Base-by-base conservation (phyloP, 164 flowering plant species). In the Macadamia tetraphylla region DNA sequence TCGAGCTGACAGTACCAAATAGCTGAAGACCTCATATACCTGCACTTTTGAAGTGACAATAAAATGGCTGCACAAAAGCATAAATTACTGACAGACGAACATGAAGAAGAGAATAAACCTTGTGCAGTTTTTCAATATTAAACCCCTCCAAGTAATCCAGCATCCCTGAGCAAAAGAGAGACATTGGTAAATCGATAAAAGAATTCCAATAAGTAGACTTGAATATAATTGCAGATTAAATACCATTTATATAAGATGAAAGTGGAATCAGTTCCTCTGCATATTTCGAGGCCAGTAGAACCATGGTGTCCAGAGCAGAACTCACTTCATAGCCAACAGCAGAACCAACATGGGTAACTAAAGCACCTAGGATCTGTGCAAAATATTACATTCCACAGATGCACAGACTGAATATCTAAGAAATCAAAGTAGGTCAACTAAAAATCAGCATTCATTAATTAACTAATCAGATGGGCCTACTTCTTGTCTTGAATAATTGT, bases 61-160 rank as follows among this genome's bases (percentile, higher is more conserved):
- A 18, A 69, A 73, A 43, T 2, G 58, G 32, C 12, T 35, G 23
- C n/a, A 57, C 42, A 30, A 18, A 52, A 60, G 29, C 7, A 44
- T 12, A 66, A 56, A 43, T 53, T 14, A 66, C 35, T 17, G 59
- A 18, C 2, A 15, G 8, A 53, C 17, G 17, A 60, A 31, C 35
- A 52, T 6, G 14, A 52, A 42, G 13, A 32, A 63, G 11, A 53
- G 30, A n/a, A 56, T 10, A 40, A 68, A 81, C 83, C 91, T 86
- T 89, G 73, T 84, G 88, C 61, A 88, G 76, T 79, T 85, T 83
- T 71, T 78, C 86, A 67, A 76, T 71, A 61, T 67, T 78, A 81
- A 89, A 87, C 51, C 88, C 89, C 75, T 91, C 97, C 84, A 91
- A 74, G 73, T 84, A 91, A 75, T 91, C 97, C 82, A 91, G 71